A percentile compares a stretch with the other conserved stretches of the same genome.
phyloP scores from a whole-genome alignment of 202 grass and related monocot genomes.

The Eragrostis tef region DNA sequence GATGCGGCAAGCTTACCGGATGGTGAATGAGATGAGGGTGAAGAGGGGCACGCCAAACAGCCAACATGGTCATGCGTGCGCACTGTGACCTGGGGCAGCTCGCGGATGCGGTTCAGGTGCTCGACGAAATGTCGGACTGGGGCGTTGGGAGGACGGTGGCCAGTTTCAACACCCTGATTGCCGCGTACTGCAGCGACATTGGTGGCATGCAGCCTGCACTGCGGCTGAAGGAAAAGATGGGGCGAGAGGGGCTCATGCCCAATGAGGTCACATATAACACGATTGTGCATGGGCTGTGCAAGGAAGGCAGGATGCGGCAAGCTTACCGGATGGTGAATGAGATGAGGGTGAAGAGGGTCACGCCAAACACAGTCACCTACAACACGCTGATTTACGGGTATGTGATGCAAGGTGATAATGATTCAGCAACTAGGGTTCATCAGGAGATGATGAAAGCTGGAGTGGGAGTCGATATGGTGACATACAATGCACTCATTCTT shows the following conservation, averaged over 20 bases:
- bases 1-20: constrained; percentile 57
- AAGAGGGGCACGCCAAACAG: too few relatives aligned
- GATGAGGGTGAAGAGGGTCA: constrained; percentile 56
- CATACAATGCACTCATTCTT: constrained; percentile 79
- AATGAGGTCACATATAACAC: constrained; percentile 68
- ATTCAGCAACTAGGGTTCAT: constrained; percentile 54
- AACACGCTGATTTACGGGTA: constrained; percentile 78
- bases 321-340: constrained; percentile 62
- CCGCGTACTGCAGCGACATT: constrained; percentile 61
- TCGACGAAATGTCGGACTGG: constrained; percentile 62
- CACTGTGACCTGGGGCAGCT: constrained; percentile 54
- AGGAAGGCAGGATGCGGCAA: constrained; percentile 56
- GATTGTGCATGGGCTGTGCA: constrained; percentile 70
- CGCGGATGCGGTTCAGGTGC: constrained; percentile 54
- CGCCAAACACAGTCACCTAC: constrained; percentile 62
- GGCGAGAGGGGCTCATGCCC: constrained; percentile 52
- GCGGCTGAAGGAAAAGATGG: constrained; percentile 68
- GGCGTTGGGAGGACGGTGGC: constrained; percentile 51
- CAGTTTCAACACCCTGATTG: constrained; percentile 77
- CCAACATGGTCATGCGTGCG: constrained; percentile 71
- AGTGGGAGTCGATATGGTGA: constrained; percentile 61
- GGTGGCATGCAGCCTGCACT: constrained; percentile 39
- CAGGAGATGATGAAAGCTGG: constrained; percentile 69
- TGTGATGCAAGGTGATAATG: constrained; percentile 49
- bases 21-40: constrained; percentile 70